phyloP scores from a whole-genome alignment of 2,329 filamentous ascomycete genomes.

The Ciborinia camelliae region DNA sequence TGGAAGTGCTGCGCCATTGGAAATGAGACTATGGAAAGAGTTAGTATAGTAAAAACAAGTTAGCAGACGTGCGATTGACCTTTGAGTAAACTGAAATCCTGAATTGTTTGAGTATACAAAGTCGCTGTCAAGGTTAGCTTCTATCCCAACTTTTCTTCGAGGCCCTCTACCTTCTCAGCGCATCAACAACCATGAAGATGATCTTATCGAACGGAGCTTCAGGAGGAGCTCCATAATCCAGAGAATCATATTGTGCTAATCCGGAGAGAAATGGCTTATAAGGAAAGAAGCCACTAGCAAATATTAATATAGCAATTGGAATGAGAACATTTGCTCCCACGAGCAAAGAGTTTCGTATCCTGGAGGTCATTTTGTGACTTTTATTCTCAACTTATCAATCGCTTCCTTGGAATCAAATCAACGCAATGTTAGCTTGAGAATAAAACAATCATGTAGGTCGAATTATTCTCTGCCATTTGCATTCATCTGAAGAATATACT shows the following conservation, averaged over 20 bases:
- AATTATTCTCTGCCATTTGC: background rate
- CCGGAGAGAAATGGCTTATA: slow-evolving; percentile 94
- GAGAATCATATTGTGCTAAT: slow-evolving; percentile 63
- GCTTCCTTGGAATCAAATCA: background rate
- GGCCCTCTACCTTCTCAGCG: slow-evolving; percentile 69
- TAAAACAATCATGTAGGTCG: background rate
- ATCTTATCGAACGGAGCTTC: slow-evolving; percentile 79
- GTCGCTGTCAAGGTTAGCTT: slow-evolving; percentile 58
- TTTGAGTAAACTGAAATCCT: slow-evolving; percentile 84
- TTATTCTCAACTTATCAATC: slow-evolving; percentile 16
- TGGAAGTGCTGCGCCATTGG: slow-evolving; percentile 78
- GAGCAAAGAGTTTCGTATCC: slow-evolving; percentile 42
- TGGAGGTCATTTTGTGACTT: slow-evolving; percentile 30
- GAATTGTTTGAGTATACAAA: slow-evolving; percentile 83
- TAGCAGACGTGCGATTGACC: slow-evolving; percentile 47
- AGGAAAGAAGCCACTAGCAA: slow-evolving; percentile 92
- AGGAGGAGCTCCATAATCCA: slow-evolving; percentile 54
- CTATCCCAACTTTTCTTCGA: background rate
- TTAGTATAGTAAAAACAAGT: slow-evolving; percentile 9
- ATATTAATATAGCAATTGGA: slow-evolving; percentile 68
- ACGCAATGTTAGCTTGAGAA: background rate
- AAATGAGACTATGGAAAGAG: slow-evolving; percentile 27
- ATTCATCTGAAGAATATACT: background rate
- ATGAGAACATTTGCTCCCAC: slow-evolving; percentile 72
- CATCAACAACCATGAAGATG: slow-evolving; percentile 97